Conservation (phyloP, 2,329 filamentous ascomycete species). For the Aspergillus bombycis region DNA sequence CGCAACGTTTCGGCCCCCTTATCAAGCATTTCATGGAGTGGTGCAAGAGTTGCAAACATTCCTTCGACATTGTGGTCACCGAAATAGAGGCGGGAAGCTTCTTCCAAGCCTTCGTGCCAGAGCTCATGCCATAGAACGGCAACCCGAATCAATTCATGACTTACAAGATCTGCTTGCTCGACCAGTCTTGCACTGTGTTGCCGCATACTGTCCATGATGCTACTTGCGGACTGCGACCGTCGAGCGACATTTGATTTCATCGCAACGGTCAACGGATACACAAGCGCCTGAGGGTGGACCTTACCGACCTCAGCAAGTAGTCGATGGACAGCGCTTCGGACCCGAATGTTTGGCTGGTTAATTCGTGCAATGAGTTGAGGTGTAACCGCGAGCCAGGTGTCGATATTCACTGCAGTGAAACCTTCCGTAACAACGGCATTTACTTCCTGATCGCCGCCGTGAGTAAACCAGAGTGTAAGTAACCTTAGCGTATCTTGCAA, state of each 20-base stretch:
- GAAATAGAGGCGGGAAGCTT: constrained; percentile 95
- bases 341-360: constrained; percentile 88
- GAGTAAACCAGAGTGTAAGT: constrained; percentile 93
- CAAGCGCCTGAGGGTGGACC: constrained; percentile 90
- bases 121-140: constrained; percentile 98
- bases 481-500: constrained; percentile 92
- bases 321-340: constrained; percentile 89
- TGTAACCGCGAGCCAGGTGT: constrained; percentile 98
- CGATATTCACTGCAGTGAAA: constrained; percentile 87
- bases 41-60: constrained; percentile 90
- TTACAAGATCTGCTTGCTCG: constrained; percentile 92
- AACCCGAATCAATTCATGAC: constrained; percentile 93
- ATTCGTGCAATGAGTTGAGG: constrained; percentile 96
- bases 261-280: constrained; percentile 95
- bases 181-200: constrained; percentile 91
- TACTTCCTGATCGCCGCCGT: constrained; percentile 86
- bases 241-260: constrained; percentile 93
- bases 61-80: constrained; percentile 96
- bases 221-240: constrained; percentile 81
- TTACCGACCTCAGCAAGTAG: constrained; percentile 90
- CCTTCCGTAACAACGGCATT: constrained; percentile 87
- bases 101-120: constrained; percentile 97
- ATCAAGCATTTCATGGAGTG: constrained; percentile 88
- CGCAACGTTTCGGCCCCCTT: constrained; percentile 88
- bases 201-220: constrained; percentile 98